Conservation (phyloP, 176 grass and related monocot species). For the Avena insularis region DNA sequence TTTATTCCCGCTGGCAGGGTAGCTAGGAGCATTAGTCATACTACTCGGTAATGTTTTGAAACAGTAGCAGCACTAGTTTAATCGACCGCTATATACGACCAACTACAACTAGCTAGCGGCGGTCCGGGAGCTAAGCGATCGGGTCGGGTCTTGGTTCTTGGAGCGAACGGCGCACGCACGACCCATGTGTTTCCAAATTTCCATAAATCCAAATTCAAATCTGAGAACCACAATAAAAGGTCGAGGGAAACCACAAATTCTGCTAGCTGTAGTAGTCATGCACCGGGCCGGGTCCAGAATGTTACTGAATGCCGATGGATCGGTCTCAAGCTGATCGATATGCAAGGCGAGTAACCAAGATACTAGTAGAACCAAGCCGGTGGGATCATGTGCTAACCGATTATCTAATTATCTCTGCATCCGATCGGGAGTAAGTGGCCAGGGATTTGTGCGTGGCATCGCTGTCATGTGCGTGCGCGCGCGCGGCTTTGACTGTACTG, state of each 20-base stretch:
- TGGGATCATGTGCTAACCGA: neutral
- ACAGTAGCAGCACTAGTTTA: neutral
- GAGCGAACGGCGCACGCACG: too few species aligned
- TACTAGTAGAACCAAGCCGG: neutral
- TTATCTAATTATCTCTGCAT: neutral
- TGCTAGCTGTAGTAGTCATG: too few species aligned
- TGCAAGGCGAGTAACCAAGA: neutral
- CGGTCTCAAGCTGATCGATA: too few species aligned
- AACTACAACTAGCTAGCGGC: neutral
- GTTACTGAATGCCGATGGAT: too few species aligned
- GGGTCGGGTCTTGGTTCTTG: too few species aligned
- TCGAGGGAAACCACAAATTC: too few species aligned
- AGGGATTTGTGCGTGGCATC: neutral
- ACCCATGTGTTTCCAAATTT: too few species aligned
- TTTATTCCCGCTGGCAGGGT: constrained; percentile 38
- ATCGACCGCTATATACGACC: neutral
- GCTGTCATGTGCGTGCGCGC: constrained; percentile 53
- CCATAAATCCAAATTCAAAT: too few species aligned
- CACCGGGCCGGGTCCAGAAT: too few species aligned
- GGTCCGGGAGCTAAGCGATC: neutral
- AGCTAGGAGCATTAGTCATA: neutral
- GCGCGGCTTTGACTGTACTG: constrained; percentile 49
- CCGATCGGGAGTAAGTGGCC: neutral
- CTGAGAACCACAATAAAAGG: too few species aligned
- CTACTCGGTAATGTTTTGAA: neutral